Conservation (phyloP, 148 eudicot species). For the Rhododendron simsii region DNA sequence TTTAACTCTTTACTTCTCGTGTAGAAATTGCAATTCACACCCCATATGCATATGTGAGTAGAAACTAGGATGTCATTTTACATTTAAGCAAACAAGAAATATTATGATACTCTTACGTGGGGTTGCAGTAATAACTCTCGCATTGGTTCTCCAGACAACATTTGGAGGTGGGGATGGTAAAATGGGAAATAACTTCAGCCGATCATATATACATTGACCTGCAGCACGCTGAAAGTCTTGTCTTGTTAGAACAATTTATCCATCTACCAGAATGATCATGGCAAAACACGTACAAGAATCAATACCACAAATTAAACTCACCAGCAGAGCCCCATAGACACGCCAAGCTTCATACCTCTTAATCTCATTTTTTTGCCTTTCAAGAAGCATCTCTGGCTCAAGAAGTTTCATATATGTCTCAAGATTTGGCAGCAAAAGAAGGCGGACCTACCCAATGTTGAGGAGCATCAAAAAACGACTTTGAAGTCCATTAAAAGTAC, state of each 20-base stretch:
- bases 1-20: background rate
- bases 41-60: background rate
- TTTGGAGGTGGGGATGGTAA: conserved; percentile 39
- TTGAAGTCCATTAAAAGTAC: background rate
- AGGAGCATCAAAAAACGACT: conserved; percentile 5
- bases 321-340: conserved; percentile 76
- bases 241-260: background rate
- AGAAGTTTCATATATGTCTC: conserved; percentile 62
- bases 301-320: conserved; percentile 24
- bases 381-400: conserved; percentile 68
- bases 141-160: conserved; percentile 35
- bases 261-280: background rate
- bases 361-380: conserved; percentile 61
- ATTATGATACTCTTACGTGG: conserved; percentile 30
- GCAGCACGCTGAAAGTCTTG: conserved; percentile 55
- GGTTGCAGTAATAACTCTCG: conserved; percentile 29
- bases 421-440: conserved; percentile 65
- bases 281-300: background rate
- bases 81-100: background rate
- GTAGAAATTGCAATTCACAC: background rate
- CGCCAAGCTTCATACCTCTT: conserved; percentile 81
- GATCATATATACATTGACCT: conserved; percentile 59
- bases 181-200: conserved; percentile 54
- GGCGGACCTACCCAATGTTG: conserved; percentile 46
- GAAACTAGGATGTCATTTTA: background rate